Conservation (phyloP, 2,329 filamentous ascomycete genomes). For the Colletotrichum nymphaeae region DNA sequence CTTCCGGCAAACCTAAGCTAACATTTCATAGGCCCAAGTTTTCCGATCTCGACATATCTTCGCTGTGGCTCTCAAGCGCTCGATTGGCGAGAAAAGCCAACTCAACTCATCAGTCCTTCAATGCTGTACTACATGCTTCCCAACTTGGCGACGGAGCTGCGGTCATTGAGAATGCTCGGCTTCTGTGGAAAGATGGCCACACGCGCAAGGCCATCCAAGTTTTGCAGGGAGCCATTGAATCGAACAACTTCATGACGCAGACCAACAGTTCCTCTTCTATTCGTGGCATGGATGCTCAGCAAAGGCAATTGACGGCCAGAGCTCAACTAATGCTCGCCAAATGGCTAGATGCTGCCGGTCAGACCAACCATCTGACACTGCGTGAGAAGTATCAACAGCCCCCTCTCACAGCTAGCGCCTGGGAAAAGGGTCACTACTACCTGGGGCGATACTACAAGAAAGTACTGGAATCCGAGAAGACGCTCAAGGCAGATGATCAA, state of each 20-base stretch:
- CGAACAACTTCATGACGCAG: constrained; percentile 76
- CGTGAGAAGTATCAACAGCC: constrained; percentile 86
- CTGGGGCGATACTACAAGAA: constrained; percentile 98
- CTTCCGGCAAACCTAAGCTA: background rate
- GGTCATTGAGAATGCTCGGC: constrained; percentile 91
- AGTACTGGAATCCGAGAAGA: constrained; percentile 88
- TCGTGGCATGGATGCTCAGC: constrained; percentile 58
- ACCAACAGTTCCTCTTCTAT: constrained; percentile 52
- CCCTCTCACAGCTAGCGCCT: constrained; percentile 75
- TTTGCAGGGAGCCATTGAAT: constrained; percentile 85
- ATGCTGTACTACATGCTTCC: constrained; percentile 90
- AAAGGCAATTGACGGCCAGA: constrained; percentile 74
- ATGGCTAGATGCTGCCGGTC: constrained; percentile 95
- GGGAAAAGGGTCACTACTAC: constrained; percentile 99
- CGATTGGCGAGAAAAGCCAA: constrained; percentile 88
- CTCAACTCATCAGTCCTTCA: constrained; percentile 88
- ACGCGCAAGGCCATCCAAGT: constrained; percentile 95
- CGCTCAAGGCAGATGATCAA: constrained; percentile 80
- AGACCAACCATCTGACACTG: constrained; percentile 85
- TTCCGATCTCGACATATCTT: constrained; percentile 79
- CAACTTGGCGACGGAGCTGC: constrained; percentile 86
- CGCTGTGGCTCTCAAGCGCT: constrained; percentile 87
- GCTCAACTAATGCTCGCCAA: constrained; percentile 92
- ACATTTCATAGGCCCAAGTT: constrained; percentile 63
- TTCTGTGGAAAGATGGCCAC: constrained; percentile 93